Conservation (phyloP, 257 asterid genomes). For the Solanum medicagineum region DNA sequence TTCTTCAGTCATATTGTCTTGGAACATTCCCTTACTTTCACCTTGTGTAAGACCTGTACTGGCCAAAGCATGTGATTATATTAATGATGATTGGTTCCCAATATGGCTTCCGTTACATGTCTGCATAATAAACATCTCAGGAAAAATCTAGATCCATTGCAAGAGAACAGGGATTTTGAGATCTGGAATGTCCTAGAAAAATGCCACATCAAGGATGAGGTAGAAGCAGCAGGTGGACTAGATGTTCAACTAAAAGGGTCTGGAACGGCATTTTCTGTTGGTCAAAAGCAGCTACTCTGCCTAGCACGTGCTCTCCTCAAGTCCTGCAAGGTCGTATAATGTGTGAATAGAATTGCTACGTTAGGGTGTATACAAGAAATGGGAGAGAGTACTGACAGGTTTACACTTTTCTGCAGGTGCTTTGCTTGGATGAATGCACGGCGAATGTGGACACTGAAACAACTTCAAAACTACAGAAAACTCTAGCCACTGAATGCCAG, state of each 20-base stretch:
- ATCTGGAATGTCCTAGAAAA: conserved; percentile 66
- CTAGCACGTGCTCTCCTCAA: conserved; percentile 88
- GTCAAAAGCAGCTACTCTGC: conserved; percentile 93
- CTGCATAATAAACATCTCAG: conserved; percentile 17
- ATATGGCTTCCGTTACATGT: neutral
- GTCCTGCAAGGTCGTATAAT: conserved; percentile 49
- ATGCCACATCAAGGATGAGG: conserved; percentile 80
- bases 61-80: neutral
- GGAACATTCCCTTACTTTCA: neutral
- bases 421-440: conserved; percentile 88
- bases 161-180: conserved; percentile 31
- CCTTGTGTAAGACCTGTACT: neutral
- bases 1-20: neutral
- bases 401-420: conserved; percentile 32
- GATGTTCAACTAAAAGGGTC: conserved; percentile 60
- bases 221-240: conserved; percentile 75
- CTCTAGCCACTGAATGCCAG: conserved; percentile 43
- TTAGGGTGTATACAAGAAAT: neutral
- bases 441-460: conserved; percentile 83
- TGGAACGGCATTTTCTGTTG: conserved; percentile 86
- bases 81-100: neutral
- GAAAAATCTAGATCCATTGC: conserved; percentile 65
- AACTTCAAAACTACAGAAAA: conserved; percentile 64
- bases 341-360: neutral
- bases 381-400: neutral